Base-by-base conservation (phyloP, 2,329 filamentous ascomycete species). In the Aureobasidium sp. region DNA sequence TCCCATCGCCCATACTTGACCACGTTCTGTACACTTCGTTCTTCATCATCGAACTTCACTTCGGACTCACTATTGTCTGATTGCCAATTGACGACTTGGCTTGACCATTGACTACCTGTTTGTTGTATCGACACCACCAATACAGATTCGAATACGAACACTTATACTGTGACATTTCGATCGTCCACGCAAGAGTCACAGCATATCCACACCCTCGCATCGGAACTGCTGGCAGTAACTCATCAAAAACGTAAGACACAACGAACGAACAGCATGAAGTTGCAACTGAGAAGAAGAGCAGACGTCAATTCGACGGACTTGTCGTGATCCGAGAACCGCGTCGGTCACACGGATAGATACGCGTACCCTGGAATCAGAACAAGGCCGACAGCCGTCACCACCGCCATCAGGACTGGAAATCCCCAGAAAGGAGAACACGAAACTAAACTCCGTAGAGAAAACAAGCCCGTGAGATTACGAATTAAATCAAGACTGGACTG, bases 291-390 rank as follows among this genome's bases (percentile, higher is more conserved):
- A 44, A 36, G 12, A 37, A 42, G 51, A 55, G 12, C 31, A 55
- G 53, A 56, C 53, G 39, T 56, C 53, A 45, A 44, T 39, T 41
- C 53, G 29, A 45, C 53, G 41, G 53, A 56, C 25, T 42, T 56
- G 36, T 42, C 51, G 51, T 56, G 53, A 29, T 45, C 39, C 53
- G 53, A 56, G 39, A 45, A 41, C 41, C 15, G 39, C 9, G 20
- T 27, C 15, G 22, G 27, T 27, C 39, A 56, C 39, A 34, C 53
- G 53, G 53, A 34, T 12, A 44, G 27, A 44, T 55, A 55, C 51
- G 51, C 31, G 37, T 20, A 42, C 36, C 51, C 51, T 55, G 51
- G 37, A 44, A 56, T 29, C 25, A 22, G 25, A 31, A 42, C 14
- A n/a, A 53, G 20, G 17, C 37, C 37, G 53, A 36, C 53, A 22